A percentile compares a stretch with the other conserved stretches of the same genome.
These are phyloP conservation scores for Populus trichocarpa DNA, from an alignment of 441 rosid genomes.

Conservation along the genomic window DNA sequence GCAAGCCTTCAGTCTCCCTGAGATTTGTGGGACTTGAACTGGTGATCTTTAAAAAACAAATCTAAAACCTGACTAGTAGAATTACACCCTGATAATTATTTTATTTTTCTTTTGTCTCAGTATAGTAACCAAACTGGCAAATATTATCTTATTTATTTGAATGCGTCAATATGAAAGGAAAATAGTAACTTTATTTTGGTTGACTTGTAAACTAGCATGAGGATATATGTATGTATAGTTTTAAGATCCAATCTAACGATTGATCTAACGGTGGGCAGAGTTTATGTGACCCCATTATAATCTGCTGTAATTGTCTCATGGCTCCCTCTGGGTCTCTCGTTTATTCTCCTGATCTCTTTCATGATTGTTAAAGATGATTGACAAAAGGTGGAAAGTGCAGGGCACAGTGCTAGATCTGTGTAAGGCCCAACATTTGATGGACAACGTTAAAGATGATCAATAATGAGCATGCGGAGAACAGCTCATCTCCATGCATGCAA, in stretches of 20 bases:
- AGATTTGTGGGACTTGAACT: too few relatives aligned
- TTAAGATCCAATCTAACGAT: not conserved
- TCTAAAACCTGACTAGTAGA: fast-evolving
- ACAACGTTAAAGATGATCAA: not conserved
- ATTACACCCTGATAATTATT: too few relatives aligned
- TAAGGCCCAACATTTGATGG: not conserved
- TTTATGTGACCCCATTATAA: not conserved
- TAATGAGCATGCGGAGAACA: not conserved
- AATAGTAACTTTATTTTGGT: too few relatives aligned
- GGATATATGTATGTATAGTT: not conserved
- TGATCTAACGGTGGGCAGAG: not conserved
- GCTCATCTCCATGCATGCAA: not conserved
- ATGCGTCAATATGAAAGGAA: too few relatives aligned
- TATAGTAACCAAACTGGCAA: too few relatives aligned
- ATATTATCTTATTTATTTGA: too few relatives aligned
- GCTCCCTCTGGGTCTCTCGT: not conserved
- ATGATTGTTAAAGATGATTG: not conserved
- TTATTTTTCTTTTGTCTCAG: too few relatives aligned
- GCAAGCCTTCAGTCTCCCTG: too few relatives aligned
- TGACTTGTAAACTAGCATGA: too few relatives aligned
- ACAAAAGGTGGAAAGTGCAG: not conserved
- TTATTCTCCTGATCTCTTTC: not conserved
- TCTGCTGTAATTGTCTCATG: not conserved
- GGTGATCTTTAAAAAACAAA: too few relatives aligned
- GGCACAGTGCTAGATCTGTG: not conserved